phyloP scores from a whole-genome alignment of 192 early-diverging fungal genomes.

The Coemansia sp. region DNA sequence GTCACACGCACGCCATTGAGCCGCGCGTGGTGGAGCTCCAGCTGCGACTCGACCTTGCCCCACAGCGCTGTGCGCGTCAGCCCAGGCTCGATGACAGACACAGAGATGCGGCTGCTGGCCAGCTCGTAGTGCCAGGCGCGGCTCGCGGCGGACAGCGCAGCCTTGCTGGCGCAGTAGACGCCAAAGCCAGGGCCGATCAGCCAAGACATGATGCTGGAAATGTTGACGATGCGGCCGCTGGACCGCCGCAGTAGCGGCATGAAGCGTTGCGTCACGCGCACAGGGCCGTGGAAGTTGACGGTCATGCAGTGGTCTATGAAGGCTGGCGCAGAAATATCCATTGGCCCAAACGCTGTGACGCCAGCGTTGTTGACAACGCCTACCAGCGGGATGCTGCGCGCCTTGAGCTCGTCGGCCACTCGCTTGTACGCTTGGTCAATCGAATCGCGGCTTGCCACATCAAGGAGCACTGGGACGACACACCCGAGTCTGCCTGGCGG shows the following conservation, averaged over 20 bases:
- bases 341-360: conserved; percentile 51
- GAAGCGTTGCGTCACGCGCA: conserved; percentile 52
- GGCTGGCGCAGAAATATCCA: conserved; percentile 45
- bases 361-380: conserved; percentile 59
- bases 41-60: conserved; percentile 56
- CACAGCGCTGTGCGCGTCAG: conserved; percentile 52
- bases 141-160: conserved; percentile 52
- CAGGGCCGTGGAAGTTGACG: conserved; percentile 57
- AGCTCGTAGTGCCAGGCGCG: conserved; percentile 54
- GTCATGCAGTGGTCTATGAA: conserved; percentile 47
- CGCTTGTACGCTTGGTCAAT: conserved; percentile 36
- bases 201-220: conserved; percentile 57
- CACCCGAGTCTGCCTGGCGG: conserved; percentile 6
- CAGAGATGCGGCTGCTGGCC: conserved; percentile 42
- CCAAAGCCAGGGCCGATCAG: conserved; percentile 58
- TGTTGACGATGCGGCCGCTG: conserved; percentile 56
- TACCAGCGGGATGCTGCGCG: conserved; percentile 43
- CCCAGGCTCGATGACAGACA: conserved; percentile 55
- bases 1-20: conserved; percentile 38
- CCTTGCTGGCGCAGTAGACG: conserved; percentile 59
- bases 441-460: conserved; percentile 43
- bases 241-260: conserved; percentile 52
- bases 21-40: conserved; percentile 52
- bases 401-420: conserved; percentile 36
- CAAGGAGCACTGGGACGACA: conserved; percentile 53